phyloP scores from a whole-genome alignment of 164 flowering plant species.

The Tetrastigma voinierianum region DNA sequence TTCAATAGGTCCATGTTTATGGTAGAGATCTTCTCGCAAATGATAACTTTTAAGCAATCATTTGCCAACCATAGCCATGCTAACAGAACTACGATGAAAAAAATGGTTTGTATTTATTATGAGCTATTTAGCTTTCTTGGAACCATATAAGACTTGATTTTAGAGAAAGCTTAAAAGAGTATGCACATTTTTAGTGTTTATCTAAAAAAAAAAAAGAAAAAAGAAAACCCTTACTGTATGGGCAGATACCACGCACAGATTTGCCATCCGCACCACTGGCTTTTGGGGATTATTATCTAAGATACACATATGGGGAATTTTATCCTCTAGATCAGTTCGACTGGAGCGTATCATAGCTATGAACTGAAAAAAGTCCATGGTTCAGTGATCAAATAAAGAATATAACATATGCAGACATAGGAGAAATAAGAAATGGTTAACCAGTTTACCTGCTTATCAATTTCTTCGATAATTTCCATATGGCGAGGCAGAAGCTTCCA shows the following conservation, averaged over 20 bases:
- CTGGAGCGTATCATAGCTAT: slow-evolving; percentile 49
- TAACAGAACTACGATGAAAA: neutral
- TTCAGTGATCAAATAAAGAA: neutral
- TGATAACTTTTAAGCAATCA: neutral
- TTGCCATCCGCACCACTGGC: slow-evolving; percentile 97
- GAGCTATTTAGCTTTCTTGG: neutral
- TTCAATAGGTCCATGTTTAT: neutral
- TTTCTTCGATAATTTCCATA: slow-evolving; percentile 94
- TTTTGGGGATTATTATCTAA: slow-evolving; percentile 87
- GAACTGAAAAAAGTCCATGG: slow-evolving; percentile 53
- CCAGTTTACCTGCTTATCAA: slow-evolving; percentile 73
- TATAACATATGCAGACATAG: neutral
- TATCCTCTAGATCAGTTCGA: slow-evolving; percentile 63
- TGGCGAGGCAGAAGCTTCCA: slow-evolving; percentile 98
- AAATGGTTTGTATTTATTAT: neutral
- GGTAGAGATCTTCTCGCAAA: neutral
- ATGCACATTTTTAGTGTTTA: neutral
- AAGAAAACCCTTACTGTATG: slow-evolving; percentile 64
- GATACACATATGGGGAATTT: slow-evolving; percentile 60
- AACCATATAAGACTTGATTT: neutral
- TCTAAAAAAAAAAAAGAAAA: slow-evolving; percentile 1
- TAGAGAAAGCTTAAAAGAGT: too few species aligned
- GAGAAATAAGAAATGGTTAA: neutral
- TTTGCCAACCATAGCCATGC: neutral
- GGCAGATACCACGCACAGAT: slow-evolving; percentile 91